Base-by-base conservation (phyloP, 129 eudicot species). In the Tagetes patula region DNA sequence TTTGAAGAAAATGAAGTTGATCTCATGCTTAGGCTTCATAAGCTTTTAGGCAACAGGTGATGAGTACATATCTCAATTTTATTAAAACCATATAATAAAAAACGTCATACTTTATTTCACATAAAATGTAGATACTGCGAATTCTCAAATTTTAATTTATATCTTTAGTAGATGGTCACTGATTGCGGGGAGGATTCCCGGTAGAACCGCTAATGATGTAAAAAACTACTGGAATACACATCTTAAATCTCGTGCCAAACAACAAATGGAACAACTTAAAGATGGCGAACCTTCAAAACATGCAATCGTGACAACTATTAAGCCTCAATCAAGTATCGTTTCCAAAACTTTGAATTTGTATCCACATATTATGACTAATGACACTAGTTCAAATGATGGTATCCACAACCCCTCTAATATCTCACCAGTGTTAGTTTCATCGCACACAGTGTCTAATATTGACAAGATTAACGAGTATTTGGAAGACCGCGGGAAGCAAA, bases 191-290 rank as follows among this genome's bases (percentile, higher is more conserved):
- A 85, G 95, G 79, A 69, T 87, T 5, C 78, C 93, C 0, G 93
- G 89, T 74, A 67, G 93, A 72, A 87, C 93, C 10, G 85, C 87
- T 0, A 87, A 87, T 50, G 93, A 84, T 63, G 87, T 87, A 9
- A 87, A 87, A 33, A 85, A 87, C 50, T 87, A 70, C 55, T 85
- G 89, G 89, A 87, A 82, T 84, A 80, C 87, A 14, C 75, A 82
- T 52, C 4, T 84, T 7, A 67, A 69, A 12, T 11, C 52, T 20
- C 69, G 59, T 20, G 3, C 64, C 32, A 75, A 75, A 65, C 54
- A 36, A 67, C 70, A 75, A 55, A 41, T 30, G 50, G 62, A 38
- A 67, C 41, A 69, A 60, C 45, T 12, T n/a, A 65, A 37, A 7
- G 59, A 50, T 48, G 54, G 6, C 55, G 2, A 84, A 14, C 39